Evolutionary conservation across 2,329 filamentous ascomycete species (phyloP).

Genomic region (Fusarium virguliforme): DNA sequence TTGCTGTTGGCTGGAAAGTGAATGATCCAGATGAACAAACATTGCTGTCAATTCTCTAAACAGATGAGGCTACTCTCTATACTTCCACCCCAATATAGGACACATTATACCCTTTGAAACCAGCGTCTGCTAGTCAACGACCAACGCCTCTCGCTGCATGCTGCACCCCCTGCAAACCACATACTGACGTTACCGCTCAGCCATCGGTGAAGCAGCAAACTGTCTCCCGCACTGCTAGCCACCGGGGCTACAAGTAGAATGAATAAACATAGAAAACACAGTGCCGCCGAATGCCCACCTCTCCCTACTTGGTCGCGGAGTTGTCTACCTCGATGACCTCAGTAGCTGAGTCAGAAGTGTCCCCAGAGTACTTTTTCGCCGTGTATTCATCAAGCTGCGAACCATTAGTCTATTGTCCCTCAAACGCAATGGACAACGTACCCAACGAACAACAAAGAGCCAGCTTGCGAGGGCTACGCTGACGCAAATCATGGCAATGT

Average conservation of each 20-base stretch:
- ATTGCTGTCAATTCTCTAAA: too few relatives aligned
- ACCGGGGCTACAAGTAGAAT: not conserved
- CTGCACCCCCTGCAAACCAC: not conserved
- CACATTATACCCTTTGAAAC: not conserved
- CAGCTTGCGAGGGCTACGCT: conserved; percentile 23
- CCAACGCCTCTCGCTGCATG: not conserved
- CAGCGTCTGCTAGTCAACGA: not conserved
- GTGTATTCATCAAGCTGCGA: conserved; percentile 31
- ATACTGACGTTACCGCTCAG: not conserved
- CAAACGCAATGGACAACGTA: not conserved
- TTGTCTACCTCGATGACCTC: not conserved
- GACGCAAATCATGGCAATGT: conserved; percentile 48
- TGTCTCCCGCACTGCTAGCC: not conserved
- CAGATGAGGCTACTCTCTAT: too few relatives aligned
- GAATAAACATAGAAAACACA: not conserved
- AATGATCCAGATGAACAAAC: too few relatives aligned
- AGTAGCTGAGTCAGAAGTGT: not conserved
- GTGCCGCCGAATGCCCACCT: not conserved
- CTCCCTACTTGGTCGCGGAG: not conserved
- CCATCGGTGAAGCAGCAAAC: not conserved
- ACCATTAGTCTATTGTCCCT: not conserved
- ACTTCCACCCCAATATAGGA: not conserved
- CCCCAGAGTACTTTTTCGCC: conserved; percentile 18
- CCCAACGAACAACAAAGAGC: conserved; percentile 42
- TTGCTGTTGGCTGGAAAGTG: conserved; percentile 4